A percentile compares a stretch with the other conserved stretches of the same genome.
Evolutionary conservation across 2,329 filamentous ascomycete genomes (phyloP).

Genomic region (Fusarium avenaceum): DNA sequence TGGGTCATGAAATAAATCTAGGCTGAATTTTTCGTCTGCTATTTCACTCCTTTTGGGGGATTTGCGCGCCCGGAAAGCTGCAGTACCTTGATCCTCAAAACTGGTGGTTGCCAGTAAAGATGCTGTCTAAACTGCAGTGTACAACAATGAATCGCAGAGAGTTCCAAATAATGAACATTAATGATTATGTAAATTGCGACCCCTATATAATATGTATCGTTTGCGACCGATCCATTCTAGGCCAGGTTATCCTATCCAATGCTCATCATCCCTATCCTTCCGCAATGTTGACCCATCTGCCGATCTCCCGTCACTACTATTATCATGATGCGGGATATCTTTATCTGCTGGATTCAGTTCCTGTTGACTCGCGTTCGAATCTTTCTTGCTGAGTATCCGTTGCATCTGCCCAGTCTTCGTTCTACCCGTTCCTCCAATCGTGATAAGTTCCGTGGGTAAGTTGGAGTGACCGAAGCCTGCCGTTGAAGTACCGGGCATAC

Average conservation of each 20-base stretch:
- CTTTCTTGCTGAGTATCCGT: conserved; percentile 14
- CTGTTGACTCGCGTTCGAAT: conserved; percentile 6
- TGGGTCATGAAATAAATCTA: too few species aligned
- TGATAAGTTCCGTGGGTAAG: conserved; percentile 14
- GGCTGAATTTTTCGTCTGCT: too few species aligned
- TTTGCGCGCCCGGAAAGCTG: too few species aligned
- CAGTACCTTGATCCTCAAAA: too few species aligned
- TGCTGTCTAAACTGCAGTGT: too few species aligned
- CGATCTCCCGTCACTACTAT: conserved; percentile 8
- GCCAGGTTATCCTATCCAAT: not conserved
- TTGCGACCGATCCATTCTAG: not conserved
- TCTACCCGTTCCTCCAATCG: conserved; percentile 24
- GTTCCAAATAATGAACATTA: too few species aligned
- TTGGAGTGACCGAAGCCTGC: not conserved
- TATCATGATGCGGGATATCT: not conserved
- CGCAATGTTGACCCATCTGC: conserved; percentile 9
- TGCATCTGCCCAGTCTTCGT: conserved; percentile 9
- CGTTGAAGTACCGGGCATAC: not conserved
- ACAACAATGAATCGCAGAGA: too few species aligned
- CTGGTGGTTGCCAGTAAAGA: too few species aligned
- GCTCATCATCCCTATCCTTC: not conserved
- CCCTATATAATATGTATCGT: too few species aligned
- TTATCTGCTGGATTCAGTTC: not conserved
- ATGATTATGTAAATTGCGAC: too few species aligned
- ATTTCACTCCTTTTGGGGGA: too few species aligned